phyloP scores from a whole-genome alignment of 2,329 filamentous ascomycete genomes.

The Fusarium sp. region DNA sequence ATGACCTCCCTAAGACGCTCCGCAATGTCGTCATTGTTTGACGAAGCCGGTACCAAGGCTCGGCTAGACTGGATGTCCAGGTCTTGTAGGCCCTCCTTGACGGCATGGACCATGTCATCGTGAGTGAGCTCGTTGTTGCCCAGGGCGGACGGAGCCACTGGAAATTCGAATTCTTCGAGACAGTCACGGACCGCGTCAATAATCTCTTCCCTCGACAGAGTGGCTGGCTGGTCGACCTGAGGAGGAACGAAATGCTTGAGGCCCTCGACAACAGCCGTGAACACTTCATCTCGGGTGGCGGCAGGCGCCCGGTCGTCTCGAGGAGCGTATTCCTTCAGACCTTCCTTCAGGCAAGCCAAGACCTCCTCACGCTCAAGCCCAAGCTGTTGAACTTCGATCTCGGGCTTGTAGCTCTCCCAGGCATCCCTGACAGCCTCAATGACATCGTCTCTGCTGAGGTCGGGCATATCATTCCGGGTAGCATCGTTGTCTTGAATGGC shows the following conservation, averaged over 20 bases:
- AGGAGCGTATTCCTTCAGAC: slow-evolving; percentile 81
- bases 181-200: slow-evolving; percentile 88
- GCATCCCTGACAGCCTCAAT: slow-evolving; percentile 90
- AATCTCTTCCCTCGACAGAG: slow-evolving; percentile 85
- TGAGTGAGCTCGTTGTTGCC: slow-evolving; percentile 69
- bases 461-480: slow-evolving; percentile 55
- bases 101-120: slow-evolving; percentile 76
- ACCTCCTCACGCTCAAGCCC: slow-evolving; percentile 94
- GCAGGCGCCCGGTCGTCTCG: slow-evolving; percentile 68
- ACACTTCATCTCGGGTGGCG: slow-evolving; percentile 87
- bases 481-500: slow-evolving; percentile 77
- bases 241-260: slow-evolving; percentile 86
- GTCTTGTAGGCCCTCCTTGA: slow-evolving; percentile 71
- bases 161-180: slow-evolving; percentile 87
- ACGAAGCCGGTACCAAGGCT: slow-evolving; percentile 58
- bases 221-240: slow-evolving; percentile 77
- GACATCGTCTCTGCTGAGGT: slow-evolving; percentile 84
- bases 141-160: slow-evolving; percentile 70
- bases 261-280: slow-evolving; percentile 87
- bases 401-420: slow-evolving; percentile 94
- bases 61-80: slow-evolving; percentile 63
- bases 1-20: slow-evolving; percentile 76
- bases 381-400: slow-evolving; percentile 91
- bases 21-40: slow-evolving; percentile 66
- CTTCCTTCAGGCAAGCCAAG: slow-evolving; percentile 87